Conservation (phyloP, 2,329 filamentous ascomycete genomes). For the Lasiodiplodia sp. region DNA sequence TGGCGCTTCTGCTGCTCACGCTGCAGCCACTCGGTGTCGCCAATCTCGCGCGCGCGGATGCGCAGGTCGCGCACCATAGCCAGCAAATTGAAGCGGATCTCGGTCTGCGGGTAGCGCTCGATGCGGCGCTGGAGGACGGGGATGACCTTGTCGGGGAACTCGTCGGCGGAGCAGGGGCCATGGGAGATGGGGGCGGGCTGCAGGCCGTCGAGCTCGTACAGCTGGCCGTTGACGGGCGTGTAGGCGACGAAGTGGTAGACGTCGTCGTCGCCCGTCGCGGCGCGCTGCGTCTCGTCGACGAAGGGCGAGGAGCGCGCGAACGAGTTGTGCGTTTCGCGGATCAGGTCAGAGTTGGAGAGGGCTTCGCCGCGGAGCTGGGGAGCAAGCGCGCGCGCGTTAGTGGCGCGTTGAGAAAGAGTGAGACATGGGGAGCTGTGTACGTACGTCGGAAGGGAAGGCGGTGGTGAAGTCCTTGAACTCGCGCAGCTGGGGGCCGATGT, state of each 20-base stretch:
- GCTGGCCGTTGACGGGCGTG: slow-evolving; percentile 75
- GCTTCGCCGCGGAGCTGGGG: slow-evolving; percentile 71
- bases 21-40: slow-evolving; percentile 79
- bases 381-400: background rate
- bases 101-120: slow-evolving; percentile 79
- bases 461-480: slow-evolving; percentile 91
- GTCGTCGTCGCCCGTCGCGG: slow-evolving; percentile 78
- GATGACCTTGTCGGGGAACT: slow-evolving; percentile 82
- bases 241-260: slow-evolving; percentile 99
- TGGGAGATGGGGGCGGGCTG: slow-evolving; percentile 93
- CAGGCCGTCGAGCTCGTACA: slow-evolving; percentile 95
- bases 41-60: slow-evolving; percentile 77
- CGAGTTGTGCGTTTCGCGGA: slow-evolving; percentile 78
- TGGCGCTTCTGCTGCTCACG: slow-evolving; percentile 83
- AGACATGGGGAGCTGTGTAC: slow-evolving; percentile 30
- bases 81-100: slow-evolving; percentile 96
- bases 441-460: slow-evolving; percentile 71
- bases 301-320: slow-evolving; percentile 91
- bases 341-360: slow-evolving; percentile 69
- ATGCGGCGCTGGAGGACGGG: slow-evolving; percentile 87
- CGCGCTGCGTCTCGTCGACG: slow-evolving; percentile 83
- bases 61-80: slow-evolving; percentile 89
- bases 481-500: slow-evolving; percentile 73
- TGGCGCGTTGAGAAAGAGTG: no score
- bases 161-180: slow-evolving; percentile 71